phyloP scores from a whole-genome alignment of 768 basidiomycete species.

The Suillus decipiens region DNA sequence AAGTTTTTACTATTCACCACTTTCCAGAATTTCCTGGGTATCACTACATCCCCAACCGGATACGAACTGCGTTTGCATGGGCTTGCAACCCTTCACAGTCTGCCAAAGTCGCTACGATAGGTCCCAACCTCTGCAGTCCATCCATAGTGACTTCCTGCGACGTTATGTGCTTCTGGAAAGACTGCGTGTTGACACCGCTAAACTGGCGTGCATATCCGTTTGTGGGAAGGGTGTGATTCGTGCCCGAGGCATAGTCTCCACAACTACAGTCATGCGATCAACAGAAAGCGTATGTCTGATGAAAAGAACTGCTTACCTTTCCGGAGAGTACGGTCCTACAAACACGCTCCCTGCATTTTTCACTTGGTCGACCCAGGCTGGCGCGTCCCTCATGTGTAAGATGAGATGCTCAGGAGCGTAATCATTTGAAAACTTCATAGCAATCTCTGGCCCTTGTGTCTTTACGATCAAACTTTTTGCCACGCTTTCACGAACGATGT shows the following conservation, averaged over 20 bases:
- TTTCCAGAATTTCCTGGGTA: not conserved
- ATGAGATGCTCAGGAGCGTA: constrained; percentile 99
- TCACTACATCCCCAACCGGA: constrained; percentile 52
- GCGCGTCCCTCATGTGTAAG: constrained; percentile 78
- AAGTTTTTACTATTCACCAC: not conserved
- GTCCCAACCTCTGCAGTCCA: constrained; percentile 80
- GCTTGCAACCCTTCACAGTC: constrained; percentile 95
- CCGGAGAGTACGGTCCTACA: constrained; percentile 92
- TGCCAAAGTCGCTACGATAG: constrained; percentile 84
- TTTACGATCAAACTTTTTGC: constrained; percentile 89
- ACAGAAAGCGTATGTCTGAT: not conserved
- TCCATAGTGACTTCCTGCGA: constrained; percentile 86
- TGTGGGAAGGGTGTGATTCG: constrained; percentile 96
- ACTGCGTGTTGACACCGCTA: constrained; percentile 95
- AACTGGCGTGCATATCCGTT: constrained; percentile 97
- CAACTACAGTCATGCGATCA: constrained; percentile 54
- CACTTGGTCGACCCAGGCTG: constrained; percentile 60
- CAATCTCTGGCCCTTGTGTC: constrained; percentile 65
- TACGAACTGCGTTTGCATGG: constrained; percentile 94
- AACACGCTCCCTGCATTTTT: constrained; percentile 97
- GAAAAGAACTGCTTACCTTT: constrained; percentile 62
- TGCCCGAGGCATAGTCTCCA: constrained; percentile 98
- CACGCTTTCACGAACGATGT: constrained; percentile 88
- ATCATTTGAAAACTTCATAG: constrained; percentile 89
- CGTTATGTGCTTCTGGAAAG: constrained; percentile 99